Conservation (phyloP, 1,139 yeast species). For the Sugiyamaella neomexicana region DNA sequence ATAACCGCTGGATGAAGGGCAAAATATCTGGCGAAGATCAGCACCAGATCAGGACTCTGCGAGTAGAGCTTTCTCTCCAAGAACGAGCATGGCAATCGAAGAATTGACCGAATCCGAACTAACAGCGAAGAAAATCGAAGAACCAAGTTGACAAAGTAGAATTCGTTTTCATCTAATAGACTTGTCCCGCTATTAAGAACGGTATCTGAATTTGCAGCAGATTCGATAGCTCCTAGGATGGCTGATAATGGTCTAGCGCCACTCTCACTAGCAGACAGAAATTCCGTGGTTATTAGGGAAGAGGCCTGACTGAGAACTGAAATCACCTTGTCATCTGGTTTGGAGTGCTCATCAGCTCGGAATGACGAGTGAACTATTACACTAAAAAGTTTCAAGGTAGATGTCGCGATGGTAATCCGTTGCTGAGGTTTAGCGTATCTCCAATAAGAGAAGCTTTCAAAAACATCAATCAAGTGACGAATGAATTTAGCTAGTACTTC, state of each 20-base stretch:
- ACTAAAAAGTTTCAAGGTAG: constrained; percentile 56
- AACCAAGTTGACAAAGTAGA: constrained; percentile 40
- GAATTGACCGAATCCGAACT: constrained; percentile 56
- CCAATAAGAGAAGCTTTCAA: constrained; percentile 76
- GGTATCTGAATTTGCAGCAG: constrained; percentile 43
- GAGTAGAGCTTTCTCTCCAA: constrained; percentile 63
- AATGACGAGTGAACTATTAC: constrained; percentile 56
- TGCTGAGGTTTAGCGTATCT: constrained; percentile 58
- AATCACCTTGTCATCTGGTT: constrained; percentile 48
- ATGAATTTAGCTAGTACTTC: constrained; percentile 58
- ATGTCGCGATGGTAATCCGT: constrained; percentile 61
- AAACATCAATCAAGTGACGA: constrained; percentile 60
- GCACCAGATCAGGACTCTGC: constrained; percentile 57
- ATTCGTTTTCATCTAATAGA: constrained; percentile 33
- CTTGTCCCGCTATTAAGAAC: constrained; percentile 36
- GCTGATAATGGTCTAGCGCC: constrained; percentile 61
- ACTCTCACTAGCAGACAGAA: constrained; percentile 53
- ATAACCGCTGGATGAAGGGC: constrained; percentile 54
- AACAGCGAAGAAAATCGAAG: constrained; percentile 47
- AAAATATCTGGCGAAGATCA: constrained; percentile 55
- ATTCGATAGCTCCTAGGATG: constrained; percentile 52
- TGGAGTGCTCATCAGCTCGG: constrained; percentile 53
- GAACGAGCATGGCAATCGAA: constrained; percentile 55
- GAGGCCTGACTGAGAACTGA: constrained; percentile 54
- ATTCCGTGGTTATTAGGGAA: constrained; percentile 52